Evolutionary conservation across 2,329 filamentous ascomycete species (phyloP).

Genomic region (Chaetomium olivaceum): DNA sequence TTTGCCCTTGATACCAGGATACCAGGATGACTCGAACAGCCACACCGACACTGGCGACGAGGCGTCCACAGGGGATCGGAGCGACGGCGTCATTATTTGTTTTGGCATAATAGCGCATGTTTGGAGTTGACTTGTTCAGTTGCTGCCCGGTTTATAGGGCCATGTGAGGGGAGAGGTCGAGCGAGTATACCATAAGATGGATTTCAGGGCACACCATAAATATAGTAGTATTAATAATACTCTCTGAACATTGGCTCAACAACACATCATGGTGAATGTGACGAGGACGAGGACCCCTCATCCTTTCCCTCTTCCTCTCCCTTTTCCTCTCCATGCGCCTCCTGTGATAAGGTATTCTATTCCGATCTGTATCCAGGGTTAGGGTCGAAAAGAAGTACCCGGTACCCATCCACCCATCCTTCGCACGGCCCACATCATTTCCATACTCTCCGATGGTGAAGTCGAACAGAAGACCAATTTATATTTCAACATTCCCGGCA

Average conservation of each 20-base stretch:
- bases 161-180: background rate
- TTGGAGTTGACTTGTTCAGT: background rate
- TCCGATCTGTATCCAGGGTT: background rate
- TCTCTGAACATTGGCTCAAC: background rate
- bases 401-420: no score
- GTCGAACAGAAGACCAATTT: background rate
- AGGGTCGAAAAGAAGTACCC: background rate
- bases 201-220: background rate
- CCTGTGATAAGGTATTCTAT: no score
- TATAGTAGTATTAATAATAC: background rate
- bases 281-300: background rate
- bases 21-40: background rate
- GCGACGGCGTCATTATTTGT: background rate
- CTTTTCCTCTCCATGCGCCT: background rate
- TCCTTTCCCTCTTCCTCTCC: background rate
- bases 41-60: background rate
- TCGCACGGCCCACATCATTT: background rate
- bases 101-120: constrained; percentile 1
- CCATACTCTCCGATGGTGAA: background rate
- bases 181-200: constrained; percentile 4
- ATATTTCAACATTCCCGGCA: background rate
- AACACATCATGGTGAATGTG: background rate
- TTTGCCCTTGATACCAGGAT: constrained; percentile 6
- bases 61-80: background rate
- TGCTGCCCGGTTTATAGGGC: background rate